Evolutionary conservation across 129 eudicot species (phyloP).

Genomic region (Flaveria trinervia): DNA sequence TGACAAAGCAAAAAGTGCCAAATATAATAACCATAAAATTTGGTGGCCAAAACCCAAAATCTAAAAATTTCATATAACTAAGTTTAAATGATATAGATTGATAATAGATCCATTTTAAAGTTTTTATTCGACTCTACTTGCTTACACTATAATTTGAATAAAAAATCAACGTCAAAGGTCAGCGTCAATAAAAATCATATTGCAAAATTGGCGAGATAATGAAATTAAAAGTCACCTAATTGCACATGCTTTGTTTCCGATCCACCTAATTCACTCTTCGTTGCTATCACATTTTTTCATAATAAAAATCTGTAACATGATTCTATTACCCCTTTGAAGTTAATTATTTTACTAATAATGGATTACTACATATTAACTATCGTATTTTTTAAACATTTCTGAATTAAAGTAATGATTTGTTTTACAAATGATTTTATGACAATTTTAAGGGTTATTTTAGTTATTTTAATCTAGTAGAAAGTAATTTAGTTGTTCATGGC

Average conservation of each 20-base stretch:
- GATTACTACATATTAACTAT: not conserved
- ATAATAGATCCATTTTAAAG: too few relatives aligned
- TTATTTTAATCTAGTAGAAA: not conserved
- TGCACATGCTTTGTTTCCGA: constrained; percentile 41
- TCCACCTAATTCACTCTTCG: constrained; percentile 29
- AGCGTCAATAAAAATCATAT: constrained; percentile 25
- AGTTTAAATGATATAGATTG: too few relatives aligned
- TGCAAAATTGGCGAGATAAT: constrained; percentile 30
- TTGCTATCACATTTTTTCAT: not conserved
- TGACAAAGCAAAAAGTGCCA: too few relatives aligned
- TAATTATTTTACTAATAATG: not conserved
- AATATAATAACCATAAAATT: too few relatives aligned
- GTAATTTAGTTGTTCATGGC: not conserved
- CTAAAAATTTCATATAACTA: too few relatives aligned
- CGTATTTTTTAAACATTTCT: not conserved
- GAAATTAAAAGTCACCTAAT: constrained; percentile 40
- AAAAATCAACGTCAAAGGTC: constrained; percentile 30
- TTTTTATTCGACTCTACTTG: too few relatives aligned
- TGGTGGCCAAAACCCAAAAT: too few relatives aligned
- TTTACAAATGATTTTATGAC: too few relatives aligned
- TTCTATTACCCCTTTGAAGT: not conserved
- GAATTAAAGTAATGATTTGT: too few relatives aligned
- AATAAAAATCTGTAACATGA: not conserved
- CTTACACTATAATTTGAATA: too few relatives aligned
- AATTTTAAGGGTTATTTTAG: too few relatives aligned